A percentile compares a stretch with the other conserved stretches of the same genome.
These are phyloP conservation scores for Pontederia crassipes DNA, from an alignment of 176 grass and related monocot genomes.

Conservation along the genomic window DNA sequence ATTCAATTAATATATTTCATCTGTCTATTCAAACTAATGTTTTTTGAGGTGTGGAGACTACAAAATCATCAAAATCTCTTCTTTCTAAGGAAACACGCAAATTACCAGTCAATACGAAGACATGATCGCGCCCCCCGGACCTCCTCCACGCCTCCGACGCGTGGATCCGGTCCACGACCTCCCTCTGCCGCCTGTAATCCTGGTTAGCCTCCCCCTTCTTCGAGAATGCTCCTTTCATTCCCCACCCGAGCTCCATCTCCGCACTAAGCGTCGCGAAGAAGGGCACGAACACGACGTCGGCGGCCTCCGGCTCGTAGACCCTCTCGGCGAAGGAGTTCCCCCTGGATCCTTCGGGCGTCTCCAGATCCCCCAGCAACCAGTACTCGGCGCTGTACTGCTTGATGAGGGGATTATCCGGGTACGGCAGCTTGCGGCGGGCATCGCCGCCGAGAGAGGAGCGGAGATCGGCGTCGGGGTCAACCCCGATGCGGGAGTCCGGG, in stretches of 20 bases:
- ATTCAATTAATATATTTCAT: too few relatives aligned
- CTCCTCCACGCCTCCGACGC: conserved; percentile 51
- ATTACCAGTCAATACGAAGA: conserved; percentile 78
- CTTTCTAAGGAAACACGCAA: neutral
- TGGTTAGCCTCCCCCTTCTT: conserved; percentile 44
- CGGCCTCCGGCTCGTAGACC: conserved; percentile 41
- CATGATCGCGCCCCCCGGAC: conserved; percentile 65
- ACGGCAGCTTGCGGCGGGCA: neutral
- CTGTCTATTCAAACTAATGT: too few relatives aligned
- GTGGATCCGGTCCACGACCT: conserved; percentile 60
- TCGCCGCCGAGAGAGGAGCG: conserved; percentile 19
- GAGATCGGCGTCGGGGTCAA: conserved; percentile 19
- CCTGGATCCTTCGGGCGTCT: conserved; percentile 5
- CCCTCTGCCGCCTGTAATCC: conserved; percentile 66
- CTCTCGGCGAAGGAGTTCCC: conserved; percentile 21
- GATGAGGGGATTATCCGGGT: conserved; percentile 10
- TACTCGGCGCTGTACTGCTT: conserved; percentile 92
- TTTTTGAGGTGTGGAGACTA: neutral
- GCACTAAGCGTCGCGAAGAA: conserved; percentile 88
- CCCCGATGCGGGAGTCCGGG: conserved; percentile 66
- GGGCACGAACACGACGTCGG: conserved; percentile 83
- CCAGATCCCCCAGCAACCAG: conserved; percentile 71
- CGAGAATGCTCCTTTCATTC: conserved; percentile 52
- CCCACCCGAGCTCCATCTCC: conserved; percentile 95
- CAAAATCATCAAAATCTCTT: neutral